Percentiles rank a stretch among this genome's conserved stretches.
These are phyloP conservation scores for Hypoxylon crocopeplum DNA, from an alignment of 495 filamentous ascomycete genomes.

Conservation along the genomic window DNA sequence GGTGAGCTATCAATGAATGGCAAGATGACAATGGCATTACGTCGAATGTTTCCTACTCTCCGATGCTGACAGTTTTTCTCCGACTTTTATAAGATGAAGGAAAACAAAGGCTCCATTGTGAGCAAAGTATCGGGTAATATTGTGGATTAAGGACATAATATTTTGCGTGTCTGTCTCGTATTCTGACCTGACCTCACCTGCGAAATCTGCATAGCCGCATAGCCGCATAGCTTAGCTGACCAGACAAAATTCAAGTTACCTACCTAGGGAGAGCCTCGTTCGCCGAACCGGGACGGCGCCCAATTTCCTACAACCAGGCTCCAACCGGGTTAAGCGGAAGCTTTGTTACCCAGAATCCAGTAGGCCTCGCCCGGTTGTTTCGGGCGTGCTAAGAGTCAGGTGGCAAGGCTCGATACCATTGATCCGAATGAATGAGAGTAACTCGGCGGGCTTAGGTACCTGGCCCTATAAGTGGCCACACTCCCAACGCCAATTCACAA, in stretches of 20 bases:
- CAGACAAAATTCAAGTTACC: background rate
- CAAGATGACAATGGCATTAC: constrained; percentile 27
- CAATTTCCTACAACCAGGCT: background rate
- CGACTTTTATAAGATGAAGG: constrained; percentile 1
- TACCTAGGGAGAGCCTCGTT: background rate
- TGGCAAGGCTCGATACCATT: constrained; percentile 22
- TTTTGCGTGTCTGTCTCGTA: background rate
- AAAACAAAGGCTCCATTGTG: background rate
- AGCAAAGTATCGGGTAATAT: too few relatives aligned
- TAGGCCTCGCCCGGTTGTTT: constrained; percentile 17
- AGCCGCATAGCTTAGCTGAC: background rate
- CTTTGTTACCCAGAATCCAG: constrained; percentile 1
- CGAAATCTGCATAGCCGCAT: background rate
- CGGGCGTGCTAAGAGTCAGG: constrained; percentile 23
- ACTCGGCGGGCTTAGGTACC: background rate
- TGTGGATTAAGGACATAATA: too few relatives aligned
- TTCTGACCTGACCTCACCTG: background rate
- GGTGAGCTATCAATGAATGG: constrained; percentile 4
- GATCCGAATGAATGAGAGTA: constrained; percentile 25
- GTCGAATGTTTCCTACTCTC: constrained; percentile 29
- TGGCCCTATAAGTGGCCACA: constrained; percentile 18
- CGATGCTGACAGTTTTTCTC: constrained; percentile 11
- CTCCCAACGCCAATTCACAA: constrained; percentile 3
- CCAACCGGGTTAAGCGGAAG: constrained; percentile 25
- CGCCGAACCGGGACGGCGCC: background rate